phyloP scores from a whole-genome alignment of 2,329 filamentous ascomycete species.

The Setomelanomma holmii region DNA sequence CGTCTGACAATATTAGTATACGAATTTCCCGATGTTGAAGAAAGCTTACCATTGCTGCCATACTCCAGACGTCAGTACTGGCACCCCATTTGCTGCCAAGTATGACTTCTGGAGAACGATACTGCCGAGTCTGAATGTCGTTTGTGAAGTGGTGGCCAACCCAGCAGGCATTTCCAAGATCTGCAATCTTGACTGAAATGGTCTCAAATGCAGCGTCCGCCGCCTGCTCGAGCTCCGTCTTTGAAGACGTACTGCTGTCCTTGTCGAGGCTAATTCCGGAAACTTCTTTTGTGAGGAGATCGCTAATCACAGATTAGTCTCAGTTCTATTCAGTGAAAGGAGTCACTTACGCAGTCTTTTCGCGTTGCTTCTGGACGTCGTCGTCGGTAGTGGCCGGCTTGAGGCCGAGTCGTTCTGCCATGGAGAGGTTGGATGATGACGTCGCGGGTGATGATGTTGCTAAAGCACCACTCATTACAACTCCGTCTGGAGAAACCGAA shows the following conservation, averaged over 20 bases:
- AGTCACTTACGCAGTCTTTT: conserved; percentile 85
- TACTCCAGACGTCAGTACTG: conserved; percentile 99
- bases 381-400: conserved; percentile 61
- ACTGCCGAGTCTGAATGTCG: conserved; percentile 97
- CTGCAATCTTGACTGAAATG: conserved; percentile 98
- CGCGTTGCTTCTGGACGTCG: conserved; percentile 75
- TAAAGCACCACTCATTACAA: conserved; percentile 65
- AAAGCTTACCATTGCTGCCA: conserved; percentile 90
- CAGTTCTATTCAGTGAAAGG: neutral
- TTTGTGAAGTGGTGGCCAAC: conserved; percentile 99
- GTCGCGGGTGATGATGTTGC: conserved; percentile 53
- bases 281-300: conserved; percentile 89
- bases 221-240: conserved; percentile 47
- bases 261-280: conserved; percentile 93
- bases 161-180: conserved; percentile 98
- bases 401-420: conserved; percentile 65
- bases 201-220: conserved; percentile 74
- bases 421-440: conserved; percentile 57
- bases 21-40: neutral
- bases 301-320: conserved; percentile 60
- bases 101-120: conserved; percentile 96
- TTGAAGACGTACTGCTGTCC: conserved; percentile 59
- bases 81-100: conserved; percentile 97
- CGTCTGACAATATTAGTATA: conserved; percentile 64
- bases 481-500: conserved; percentile 49